Conservation (phyloP, 23 red algal genomes). For the Agarophyton chilense region DNA sequence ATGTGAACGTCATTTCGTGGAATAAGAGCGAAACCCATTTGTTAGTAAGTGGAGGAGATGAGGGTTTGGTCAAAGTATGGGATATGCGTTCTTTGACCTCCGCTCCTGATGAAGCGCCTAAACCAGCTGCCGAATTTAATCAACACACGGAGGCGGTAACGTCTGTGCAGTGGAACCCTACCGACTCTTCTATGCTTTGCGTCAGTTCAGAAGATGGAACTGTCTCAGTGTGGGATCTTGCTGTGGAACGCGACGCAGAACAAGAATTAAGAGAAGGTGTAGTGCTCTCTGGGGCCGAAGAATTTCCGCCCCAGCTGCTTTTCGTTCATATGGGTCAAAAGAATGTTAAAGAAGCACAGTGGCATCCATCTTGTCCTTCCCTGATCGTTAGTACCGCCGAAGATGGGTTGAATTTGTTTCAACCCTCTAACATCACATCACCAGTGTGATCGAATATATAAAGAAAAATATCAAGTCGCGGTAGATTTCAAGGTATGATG, state of each 20-base stretch:
- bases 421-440: conserved; percentile 58
- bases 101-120: background rate
- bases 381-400: conserved; percentile 62
- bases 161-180: conserved; percentile 86
- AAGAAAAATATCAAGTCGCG: background rate
- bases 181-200: conserved; percentile 74
- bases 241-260: conserved; percentile 85
- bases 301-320: conserved; percentile 89
- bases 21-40: conserved; percentile 83
- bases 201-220: conserved; percentile 74
- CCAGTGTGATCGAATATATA: background rate
- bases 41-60: conserved; percentile 86
- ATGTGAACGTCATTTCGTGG: conserved; percentile 96
- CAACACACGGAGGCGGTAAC: conserved; percentile 84
- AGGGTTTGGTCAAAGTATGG: conserved; percentile 84
- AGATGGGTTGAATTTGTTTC: conserved; percentile 74
- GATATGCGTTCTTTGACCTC: conserved; percentile 74
- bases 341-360: conserved; percentile 90
- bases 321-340: conserved; percentile 92
- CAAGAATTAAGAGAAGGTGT: conserved; percentile 80
- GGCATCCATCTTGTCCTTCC: conserved; percentile 69
- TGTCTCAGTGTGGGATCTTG: conserved; percentile 93
- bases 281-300: conserved; percentile 67
- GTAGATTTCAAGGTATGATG: background rate
- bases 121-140: conserved; percentile 72